Percentiles rank a stretch among this genome's conserved stretches.
phyloP scores from a whole-genome alignment of 163 green algal genomes.

The Scenedesmus sp. region DNA sequence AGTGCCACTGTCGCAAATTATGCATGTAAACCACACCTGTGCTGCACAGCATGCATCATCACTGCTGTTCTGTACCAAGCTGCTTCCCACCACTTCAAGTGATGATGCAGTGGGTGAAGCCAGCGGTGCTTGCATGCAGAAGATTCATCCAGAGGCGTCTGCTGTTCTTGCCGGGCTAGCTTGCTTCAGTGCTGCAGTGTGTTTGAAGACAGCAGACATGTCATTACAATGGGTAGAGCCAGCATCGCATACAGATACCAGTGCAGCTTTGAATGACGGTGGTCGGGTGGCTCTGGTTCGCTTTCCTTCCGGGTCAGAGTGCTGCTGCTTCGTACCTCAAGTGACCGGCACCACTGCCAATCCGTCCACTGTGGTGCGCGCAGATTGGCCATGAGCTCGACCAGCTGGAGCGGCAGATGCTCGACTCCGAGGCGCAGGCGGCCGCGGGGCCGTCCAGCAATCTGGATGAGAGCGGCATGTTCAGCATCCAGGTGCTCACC shows the following conservation, averaged over 20 bases:
- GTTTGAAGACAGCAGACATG: too few relatives aligned
- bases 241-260: too few relatives aligned
- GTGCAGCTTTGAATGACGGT: too few relatives aligned
- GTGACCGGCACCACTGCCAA: neutral
- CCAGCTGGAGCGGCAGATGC: conserved; percentile 78
- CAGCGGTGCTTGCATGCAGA: too few relatives aligned
- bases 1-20: neutral
- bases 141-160: too few relatives aligned
- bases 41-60: neutral
- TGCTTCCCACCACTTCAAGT: neutral
- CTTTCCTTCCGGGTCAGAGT: too few relatives aligned
- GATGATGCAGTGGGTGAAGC: too few relatives aligned
- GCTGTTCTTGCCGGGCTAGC: too few relatives aligned
- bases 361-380: neutral
- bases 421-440: conserved; percentile 68
- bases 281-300: too few relatives aligned
- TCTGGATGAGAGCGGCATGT: conserved; percentile 76
- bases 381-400: conserved; percentile 90
- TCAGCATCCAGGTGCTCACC: conserved; percentile 82
- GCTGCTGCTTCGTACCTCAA: too few relatives aligned
- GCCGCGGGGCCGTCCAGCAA: conserved; percentile 51
- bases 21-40: neutral
- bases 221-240: too few relatives aligned
- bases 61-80: neutral
- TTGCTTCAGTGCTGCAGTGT: too few relatives aligned